Percentiles rank a stretch among this genome's conserved stretches.
Conservation (phyloP, 805 yeast species). For the Maudiozyma saulgeensis region DNA sequence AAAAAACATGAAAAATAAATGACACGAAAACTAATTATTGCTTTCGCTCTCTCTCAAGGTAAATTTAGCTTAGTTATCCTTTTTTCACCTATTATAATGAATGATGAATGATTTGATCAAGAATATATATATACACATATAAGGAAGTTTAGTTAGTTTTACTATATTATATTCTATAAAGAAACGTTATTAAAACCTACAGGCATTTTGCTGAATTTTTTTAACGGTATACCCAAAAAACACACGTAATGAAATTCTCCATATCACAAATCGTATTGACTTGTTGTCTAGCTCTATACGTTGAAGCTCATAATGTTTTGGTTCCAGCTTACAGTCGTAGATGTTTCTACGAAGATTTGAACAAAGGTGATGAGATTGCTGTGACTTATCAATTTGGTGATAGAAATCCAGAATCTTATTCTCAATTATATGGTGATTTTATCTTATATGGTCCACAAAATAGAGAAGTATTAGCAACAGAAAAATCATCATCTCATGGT, state of each 20-base stretch:
- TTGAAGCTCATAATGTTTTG: constrained; percentile 66
- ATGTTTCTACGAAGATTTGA: constrained; percentile 80
- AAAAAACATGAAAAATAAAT: too few species aligned
- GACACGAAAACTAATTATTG: too few species aligned
- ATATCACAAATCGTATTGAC: constrained; percentile 3
- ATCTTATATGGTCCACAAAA: constrained; percentile 40
- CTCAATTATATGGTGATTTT: constrained; percentile 62
- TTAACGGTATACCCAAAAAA: background rate
- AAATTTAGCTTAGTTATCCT: too few species aligned
- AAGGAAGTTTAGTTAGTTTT: too few species aligned
- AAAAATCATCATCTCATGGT: constrained; percentile 64
- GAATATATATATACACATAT: background rate
- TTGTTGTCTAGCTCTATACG: constrained; percentile 5
- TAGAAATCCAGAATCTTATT: constrained; percentile 62
- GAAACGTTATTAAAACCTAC: too few species aligned
- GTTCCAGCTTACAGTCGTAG: constrained; percentile 76
- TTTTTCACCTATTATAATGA: too few species aligned
- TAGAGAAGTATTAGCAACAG: constrained; percentile 37
- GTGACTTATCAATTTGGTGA: constrained; percentile 91
- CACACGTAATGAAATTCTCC: constrained; percentile 3
- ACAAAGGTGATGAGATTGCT: constrained; percentile 75
- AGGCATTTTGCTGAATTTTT: too few species aligned
- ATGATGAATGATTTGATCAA: too few species aligned
- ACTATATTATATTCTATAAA: too few species aligned
- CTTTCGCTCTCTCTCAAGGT: too few species aligned